Percentiles rank a stretch among this genome's conserved stretches.
phyloP scores from a whole-genome alignment of 345 rosid species.

The Eucalyptus cladocalyx region DNA sequence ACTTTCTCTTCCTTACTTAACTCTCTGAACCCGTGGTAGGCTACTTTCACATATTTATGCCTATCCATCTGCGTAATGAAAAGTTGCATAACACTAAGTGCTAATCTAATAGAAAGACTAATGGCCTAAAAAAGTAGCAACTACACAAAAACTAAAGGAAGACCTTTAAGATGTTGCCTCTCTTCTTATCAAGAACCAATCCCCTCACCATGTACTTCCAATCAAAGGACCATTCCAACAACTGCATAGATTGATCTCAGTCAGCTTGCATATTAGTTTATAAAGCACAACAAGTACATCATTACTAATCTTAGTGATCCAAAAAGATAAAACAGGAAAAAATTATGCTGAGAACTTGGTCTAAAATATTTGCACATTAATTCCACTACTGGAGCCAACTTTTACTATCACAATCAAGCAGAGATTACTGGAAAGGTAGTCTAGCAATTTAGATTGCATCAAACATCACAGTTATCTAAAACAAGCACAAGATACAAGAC shows the following conservation, averaged over 20 bases:
- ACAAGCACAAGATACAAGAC: neutral
- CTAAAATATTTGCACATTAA: neutral
- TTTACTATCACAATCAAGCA: neutral
- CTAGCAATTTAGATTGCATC: neutral
- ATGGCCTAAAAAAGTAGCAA: neutral
- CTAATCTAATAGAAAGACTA: neutral
- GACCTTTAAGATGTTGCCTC: constrained; percentile 95
- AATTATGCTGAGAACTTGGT: neutral
- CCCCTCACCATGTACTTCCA: constrained; percentile 98
- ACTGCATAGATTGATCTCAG: constrained; percentile 22
- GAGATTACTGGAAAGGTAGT: neutral
- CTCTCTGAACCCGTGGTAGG: constrained; percentile 94
- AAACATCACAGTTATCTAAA: neutral
- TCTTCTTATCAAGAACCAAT: constrained; percentile 89
- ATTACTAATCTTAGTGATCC: neutral
- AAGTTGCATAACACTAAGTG: neutral
- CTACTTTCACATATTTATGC: constrained; percentile 94
- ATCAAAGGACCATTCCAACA: constrained; percentile 78
- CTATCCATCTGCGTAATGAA: constrained; percentile 75
- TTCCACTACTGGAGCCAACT: neutral
- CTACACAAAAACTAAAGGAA: neutral
- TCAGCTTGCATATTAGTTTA: neutral
- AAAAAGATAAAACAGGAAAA: neutral
- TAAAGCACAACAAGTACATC: neutral
- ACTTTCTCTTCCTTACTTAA: constrained; percentile 91